Conservation (phyloP, 768 basidiomycete genomes). For the Auriculariales sp. region DNA sequence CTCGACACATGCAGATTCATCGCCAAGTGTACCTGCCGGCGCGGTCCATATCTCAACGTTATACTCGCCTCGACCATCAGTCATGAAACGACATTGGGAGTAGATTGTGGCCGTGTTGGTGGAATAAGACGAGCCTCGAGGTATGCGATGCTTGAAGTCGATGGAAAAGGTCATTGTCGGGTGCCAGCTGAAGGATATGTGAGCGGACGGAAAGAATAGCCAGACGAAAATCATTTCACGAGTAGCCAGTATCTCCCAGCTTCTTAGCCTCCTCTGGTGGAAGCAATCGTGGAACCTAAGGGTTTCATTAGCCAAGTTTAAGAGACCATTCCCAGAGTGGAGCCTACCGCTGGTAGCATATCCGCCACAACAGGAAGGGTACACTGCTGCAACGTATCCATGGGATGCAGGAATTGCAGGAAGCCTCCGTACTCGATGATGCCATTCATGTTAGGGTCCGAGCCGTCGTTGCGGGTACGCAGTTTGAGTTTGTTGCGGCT, state of each 20-base stretch:
- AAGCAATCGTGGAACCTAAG: too few species aligned
- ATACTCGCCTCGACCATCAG: conserved; percentile 39
- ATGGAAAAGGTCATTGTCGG: conserved; percentile 46
- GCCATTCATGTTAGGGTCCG: neutral
- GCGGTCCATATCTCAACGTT: conserved; percentile 56
- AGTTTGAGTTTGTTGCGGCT: neutral
- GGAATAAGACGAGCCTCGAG: conserved; percentile 27
- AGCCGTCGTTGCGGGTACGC: neutral
- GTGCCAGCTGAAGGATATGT: conserved; percentile 31
- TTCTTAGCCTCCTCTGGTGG: too few species aligned
- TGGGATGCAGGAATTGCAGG: neutral
- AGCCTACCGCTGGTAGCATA: neutral
- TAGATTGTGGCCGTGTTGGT: conserved; percentile 44
- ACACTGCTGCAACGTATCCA: neutral
- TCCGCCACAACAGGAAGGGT: neutral
- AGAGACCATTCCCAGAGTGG: too few species aligned
- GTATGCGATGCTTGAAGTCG: conserved; percentile 50
- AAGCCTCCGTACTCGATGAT: neutral
- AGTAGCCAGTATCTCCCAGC: too few species aligned
- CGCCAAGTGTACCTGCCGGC: conserved; percentile 22
- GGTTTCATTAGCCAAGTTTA: too few species aligned
- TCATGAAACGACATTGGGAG: conserved; percentile 34
- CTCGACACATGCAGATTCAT: neutral
- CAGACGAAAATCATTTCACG: too few species aligned
- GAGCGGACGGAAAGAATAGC: neutral